Evolutionary conservation across 2,329 filamentous ascomycete genomes (phyloP), one percentile per base, ranked within the genome.

Genomic region (Teratosphaeriaceae sp.): DNA sequence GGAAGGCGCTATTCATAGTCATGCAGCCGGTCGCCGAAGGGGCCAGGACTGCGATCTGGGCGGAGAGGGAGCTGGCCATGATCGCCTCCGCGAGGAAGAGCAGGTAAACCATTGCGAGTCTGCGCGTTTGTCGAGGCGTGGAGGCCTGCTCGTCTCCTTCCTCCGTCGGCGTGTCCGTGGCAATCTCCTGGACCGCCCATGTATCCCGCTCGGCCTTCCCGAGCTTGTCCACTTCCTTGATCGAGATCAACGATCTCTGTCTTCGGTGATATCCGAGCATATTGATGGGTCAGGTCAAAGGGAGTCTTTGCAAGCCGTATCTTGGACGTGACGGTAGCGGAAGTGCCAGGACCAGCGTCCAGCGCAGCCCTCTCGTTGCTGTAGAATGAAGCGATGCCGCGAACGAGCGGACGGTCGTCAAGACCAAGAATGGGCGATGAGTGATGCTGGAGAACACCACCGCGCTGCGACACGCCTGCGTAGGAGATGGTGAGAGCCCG

Each of bases 31-130:
- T 61, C 19, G 66, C 59, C n/a, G 66, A 65, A 2, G 65, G 63
- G 20, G 70, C 56, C 15, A 72, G 62, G 57, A 71, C 66, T 46
- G 67, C 65, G 29, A 72, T 64, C 45, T 71, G 69, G 12, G 68
- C 64, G 38, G 70, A 67, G 5, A 72, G 61, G 40, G 66, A 69
- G n/a, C 69, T 69, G 20, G 68, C 65, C 65, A 72, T 70, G 52
- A 72, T 69, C 60, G 69, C 68, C 58, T 72, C 70, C 5, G 68
- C 68, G n/a, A 73, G 59, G 44, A 71, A 70, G 20, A 72, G 52
- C 20, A 70, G 54, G 50, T 70, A 71, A 36, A 72, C 66, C 48
- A 72, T 58, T 41, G 56, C 58, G 50, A 70, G 45, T 47, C 71
- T 57, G 20, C 50, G 47, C 21, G 37, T 45, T 37, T 46, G 41